A percentile compares a stretch with the other conserved stretches of the same genome.
Evolutionary conservation across 2,329 filamentous ascomycete genomes (phyloP).

Genomic region (Bipolaris cookei): DNA sequence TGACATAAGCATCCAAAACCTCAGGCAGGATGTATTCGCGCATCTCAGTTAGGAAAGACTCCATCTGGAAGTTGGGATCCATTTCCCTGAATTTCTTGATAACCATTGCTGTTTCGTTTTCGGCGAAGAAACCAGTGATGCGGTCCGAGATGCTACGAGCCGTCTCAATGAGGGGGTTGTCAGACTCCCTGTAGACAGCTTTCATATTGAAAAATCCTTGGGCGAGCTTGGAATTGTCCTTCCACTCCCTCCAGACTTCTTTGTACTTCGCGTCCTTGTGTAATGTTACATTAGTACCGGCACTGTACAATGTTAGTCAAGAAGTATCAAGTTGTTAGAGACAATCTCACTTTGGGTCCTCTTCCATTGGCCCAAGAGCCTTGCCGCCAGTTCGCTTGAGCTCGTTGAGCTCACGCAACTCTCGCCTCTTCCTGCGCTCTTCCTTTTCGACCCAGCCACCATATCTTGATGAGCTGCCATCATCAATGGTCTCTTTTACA

Average conservation of each 20-base stretch:
- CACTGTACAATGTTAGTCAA: slow-evolving; percentile 60
- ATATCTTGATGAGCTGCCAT: slow-evolving; percentile 93
- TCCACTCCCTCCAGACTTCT: slow-evolving; percentile 97
- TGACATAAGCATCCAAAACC: slow-evolving; percentile 96
- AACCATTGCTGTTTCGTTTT: slow-evolving; percentile 96
- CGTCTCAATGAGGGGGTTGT: slow-evolving; percentile 92
- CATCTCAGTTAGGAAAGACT: slow-evolving; percentile 92
- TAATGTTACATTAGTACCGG: slow-evolving; percentile 89
- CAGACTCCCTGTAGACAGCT: slow-evolving; percentile 90
- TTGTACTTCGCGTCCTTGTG: slow-evolving; percentile 99
- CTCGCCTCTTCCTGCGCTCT: slow-evolving; percentile 80
- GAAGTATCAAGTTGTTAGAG: neutral
- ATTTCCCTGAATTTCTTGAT: slow-evolving; percentile 98
- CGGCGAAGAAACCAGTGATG: slow-evolving; percentile 93
- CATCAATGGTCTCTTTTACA: slow-evolving; percentile 94
- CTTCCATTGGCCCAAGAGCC: slow-evolving; percentile 67
- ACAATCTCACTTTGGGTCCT: slow-evolving; percentile 82
- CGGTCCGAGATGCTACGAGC: slow-evolving; percentile 93
- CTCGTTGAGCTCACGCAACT: slow-evolving; percentile 71
- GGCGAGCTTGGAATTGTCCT: slow-evolving; percentile 85
- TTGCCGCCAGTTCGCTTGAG: slow-evolving; percentile 57
- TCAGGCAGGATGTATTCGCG: slow-evolving; percentile 98
- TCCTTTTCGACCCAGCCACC: slow-evolving; percentile 98
- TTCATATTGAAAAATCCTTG: slow-evolving; percentile 88
- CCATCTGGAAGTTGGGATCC: slow-evolving; percentile 92